Percentiles rank a stretch among this genome's conserved stretches.
phyloP scores from a whole-genome alignment of 768 basidiomycete species.

The Calvatia gigantea region DNA sequence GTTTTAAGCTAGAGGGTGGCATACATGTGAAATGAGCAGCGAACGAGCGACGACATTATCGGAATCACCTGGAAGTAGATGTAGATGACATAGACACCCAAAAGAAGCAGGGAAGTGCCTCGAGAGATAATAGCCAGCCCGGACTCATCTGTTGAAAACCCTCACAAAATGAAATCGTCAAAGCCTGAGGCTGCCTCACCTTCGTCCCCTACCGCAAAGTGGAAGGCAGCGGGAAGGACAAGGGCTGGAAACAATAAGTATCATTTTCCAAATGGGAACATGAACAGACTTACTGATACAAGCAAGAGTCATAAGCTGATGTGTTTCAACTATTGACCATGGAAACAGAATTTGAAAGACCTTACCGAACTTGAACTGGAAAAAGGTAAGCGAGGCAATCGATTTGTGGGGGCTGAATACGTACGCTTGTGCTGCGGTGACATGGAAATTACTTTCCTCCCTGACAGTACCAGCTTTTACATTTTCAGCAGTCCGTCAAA shows the following conservation, averaged over 20 bases:
- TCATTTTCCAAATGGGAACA: not conserved
- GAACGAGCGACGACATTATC: not conserved
- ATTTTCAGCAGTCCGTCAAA: not conserved
- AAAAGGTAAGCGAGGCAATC: slow-evolving; percentile 8
- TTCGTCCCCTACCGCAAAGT: slow-evolving; percentile 34
- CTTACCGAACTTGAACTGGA: slow-evolving; percentile 45
- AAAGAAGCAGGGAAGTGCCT: slow-evolving; percentile 74
- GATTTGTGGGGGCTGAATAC: slow-evolving; percentile 22
- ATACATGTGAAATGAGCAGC: not conserved
- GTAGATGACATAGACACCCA: slow-evolving; percentile 72
- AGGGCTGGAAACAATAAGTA: slow-evolving; percentile 43
- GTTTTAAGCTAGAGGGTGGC: slow-evolving; percentile 54
- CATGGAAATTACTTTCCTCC: slow-evolving; percentile 70
- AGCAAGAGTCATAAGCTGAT: slow-evolving; percentile 77
- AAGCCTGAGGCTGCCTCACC: slow-evolving; percentile 14
- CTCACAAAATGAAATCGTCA: slow-evolving; percentile 18
- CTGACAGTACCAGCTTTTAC: slow-evolving; percentile 59
- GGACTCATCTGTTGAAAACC: slow-evolving; percentile 21
- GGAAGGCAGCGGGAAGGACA: slow-evolving; percentile 88
- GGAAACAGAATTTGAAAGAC: slow-evolving; percentile 8
- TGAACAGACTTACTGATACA: slow-evolving; percentile 64
- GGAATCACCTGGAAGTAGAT: slow-evolving; percentile 67
- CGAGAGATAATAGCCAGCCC: slow-evolving; percentile 75
- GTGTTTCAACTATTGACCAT: not conserved
- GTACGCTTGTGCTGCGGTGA: slow-evolving; percentile 85